These are phyloP conservation scores for Colletotrichum aenigma DNA, from an alignment of 2,329 filamentous ascomycete species.

Conservation along the genomic window DNA sequence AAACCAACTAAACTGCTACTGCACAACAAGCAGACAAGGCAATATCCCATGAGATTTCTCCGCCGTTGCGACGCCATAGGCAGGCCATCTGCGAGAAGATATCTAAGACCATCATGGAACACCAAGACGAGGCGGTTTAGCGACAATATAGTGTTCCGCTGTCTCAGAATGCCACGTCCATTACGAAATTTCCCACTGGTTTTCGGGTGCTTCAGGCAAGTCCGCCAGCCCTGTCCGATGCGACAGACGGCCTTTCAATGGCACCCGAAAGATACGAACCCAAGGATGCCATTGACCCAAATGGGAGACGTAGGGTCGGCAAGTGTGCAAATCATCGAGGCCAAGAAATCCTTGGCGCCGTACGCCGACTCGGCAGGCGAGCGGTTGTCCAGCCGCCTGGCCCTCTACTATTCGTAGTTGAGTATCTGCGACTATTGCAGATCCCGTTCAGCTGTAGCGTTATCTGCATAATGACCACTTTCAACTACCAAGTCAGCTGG, in stretches of 20 bases:
- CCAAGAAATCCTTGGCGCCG: background rate
- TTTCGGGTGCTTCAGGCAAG: background rate
- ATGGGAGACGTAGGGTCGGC: background rate
- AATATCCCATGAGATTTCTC: background rate
- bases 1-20: background rate
- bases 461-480: background rate
- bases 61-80: background rate
- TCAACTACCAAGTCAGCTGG: background rate
- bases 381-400: background rate
- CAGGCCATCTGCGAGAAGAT: background rate
- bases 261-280: background rate
- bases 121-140: slow-evolving; percentile 8
- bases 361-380: background rate
- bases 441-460: background rate
- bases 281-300: background rate
- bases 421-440: background rate
- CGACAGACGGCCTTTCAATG: background rate
- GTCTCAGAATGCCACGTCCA: background rate
- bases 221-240: background rate
- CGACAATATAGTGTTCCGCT: background rate
- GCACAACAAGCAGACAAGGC: background rate
- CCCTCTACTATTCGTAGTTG: background rate
- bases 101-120: background rate
- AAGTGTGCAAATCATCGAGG: background rate
- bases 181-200: background rate